Evolutionary conservation across 1,284 basidiomycete species (phyloP).

Genomic region (Naganishia albida): DNA sequence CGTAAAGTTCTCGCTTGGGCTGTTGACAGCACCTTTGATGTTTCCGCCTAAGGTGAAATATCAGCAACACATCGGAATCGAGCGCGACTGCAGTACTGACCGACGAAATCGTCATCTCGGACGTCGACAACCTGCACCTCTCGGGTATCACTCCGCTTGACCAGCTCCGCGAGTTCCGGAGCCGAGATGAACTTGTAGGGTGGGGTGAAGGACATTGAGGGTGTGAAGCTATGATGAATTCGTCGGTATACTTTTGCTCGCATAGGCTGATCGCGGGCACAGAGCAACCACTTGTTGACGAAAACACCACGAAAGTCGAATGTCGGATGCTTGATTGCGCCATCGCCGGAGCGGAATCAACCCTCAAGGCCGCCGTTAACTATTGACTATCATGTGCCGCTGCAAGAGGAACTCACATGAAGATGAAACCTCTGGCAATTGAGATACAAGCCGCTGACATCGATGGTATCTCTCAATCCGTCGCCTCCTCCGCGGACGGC

Average conservation of each 20-base stretch:
- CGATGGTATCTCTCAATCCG: no score
- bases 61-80: not conserved
- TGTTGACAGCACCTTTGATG: slow-evolving; percentile 50
- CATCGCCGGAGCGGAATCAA: no score
- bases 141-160: slow-evolving; percentile 44
- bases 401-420: no score
- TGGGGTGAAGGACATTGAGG: slow-evolving; percentile 46
- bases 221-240: not conserved
- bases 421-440: no score
- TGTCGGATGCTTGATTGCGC: no score
- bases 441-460: no score
- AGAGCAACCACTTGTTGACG: not conserved
- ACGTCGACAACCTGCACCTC: slow-evolving; percentile 52
- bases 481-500: no score
- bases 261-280: not conserved
- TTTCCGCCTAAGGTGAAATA: slow-evolving; percentile 46
- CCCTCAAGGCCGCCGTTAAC: no score
- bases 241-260: not conserved
- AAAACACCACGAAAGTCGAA: no score
- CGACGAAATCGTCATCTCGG: slow-evolving; percentile 50
- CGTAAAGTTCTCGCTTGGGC: slow-evolving; percentile 48
- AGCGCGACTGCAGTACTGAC: slow-evolving; percentile 37
- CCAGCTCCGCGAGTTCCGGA: slow-evolving; percentile 47
- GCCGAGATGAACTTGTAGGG: slow-evolving; percentile 50
- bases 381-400: no score